A percentile compares a stretch with the other conserved stretches of the same genome.
Evolutionary conservation across 371 early-diverging fungal genomes (phyloP).

Genomic region (Mucor sp.): DNA sequence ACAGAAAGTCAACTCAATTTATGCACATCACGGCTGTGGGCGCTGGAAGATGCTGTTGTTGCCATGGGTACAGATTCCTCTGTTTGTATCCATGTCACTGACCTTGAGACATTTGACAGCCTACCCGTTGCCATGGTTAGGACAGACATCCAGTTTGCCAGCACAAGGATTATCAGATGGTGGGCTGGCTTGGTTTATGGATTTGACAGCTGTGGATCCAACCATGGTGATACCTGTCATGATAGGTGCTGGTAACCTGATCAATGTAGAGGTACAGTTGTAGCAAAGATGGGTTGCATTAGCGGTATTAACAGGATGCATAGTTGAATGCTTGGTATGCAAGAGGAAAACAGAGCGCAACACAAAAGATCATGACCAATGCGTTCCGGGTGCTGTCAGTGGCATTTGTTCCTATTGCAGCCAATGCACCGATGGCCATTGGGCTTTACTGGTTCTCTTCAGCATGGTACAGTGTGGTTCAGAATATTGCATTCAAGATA

Average conservation of each 20-base stretch:
- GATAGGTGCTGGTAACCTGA: constrained; percentile 66
- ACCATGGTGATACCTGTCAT: constrained; percentile 72
- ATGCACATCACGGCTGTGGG: constrained; percentile 60
- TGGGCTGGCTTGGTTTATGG: constrained; percentile 70
- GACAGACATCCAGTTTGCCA: constrained; percentile 34
- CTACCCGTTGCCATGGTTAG: constrained; percentile 60
- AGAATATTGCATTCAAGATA: constrained; percentile 57
- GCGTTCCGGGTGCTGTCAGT: constrained; percentile 61
- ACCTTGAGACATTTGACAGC: constrained; percentile 71
- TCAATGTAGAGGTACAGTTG: constrained; percentile 71
- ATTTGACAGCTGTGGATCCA: constrained; percentile 72
- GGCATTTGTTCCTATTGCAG: constrained; percentile 69
- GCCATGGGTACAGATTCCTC: constrained; percentile 77
- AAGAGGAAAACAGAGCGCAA: constrained; percentile 41
- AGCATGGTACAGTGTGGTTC: constrained; percentile 59
- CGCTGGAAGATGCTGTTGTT: constrained; percentile 66
- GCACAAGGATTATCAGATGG: constrained; percentile 61
- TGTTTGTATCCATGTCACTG: constrained; percentile 73
- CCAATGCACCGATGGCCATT: constrained; percentile 71
- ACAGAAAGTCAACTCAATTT: constrained; percentile 59
- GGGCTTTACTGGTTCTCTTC: constrained; percentile 69
- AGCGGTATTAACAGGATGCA: not conserved
- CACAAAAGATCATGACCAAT: constrained; percentile 54
- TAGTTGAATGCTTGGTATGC: constrained; percentile 58
- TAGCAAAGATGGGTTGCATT: not conserved